phyloP scores from a whole-genome alignment of 23 red algal species.

The Gracilaria caudata region DNA sequence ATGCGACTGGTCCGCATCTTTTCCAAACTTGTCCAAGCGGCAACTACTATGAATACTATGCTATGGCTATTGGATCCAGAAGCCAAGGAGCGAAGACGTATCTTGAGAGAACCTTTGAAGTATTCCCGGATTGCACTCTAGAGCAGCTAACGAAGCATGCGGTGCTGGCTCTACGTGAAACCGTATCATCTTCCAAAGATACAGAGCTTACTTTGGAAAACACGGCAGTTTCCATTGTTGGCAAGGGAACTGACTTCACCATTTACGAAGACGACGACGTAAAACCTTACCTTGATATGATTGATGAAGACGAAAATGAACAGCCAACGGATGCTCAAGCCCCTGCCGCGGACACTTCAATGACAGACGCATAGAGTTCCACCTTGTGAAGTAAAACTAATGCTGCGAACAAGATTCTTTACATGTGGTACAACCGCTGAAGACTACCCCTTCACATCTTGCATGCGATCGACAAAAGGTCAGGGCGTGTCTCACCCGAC shows the following conservation, averaged over 20 bases:
- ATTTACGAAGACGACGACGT: slow-evolving; percentile 91
- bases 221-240: slow-evolving; percentile 86
- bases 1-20: slow-evolving; percentile 89
- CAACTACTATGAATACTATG: slow-evolving; percentile 90
- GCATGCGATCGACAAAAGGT: background rate
- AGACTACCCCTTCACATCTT: too few species aligned
- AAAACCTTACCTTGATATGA: slow-evolving; percentile 74
- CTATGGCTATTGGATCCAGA: slow-evolving; percentile 95
- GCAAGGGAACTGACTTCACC: slow-evolving; percentile 72
- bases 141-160: slow-evolving; percentile 87
- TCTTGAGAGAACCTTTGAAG: slow-evolving; percentile 82
- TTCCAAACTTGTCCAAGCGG: slow-evolving; percentile 96
- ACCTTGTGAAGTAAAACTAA: slow-evolving; percentile 15
- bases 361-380: slow-evolving; percentile 58
- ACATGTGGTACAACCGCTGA: background rate
- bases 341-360: slow-evolving; percentile 46
- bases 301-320: slow-evolving; percentile 59
- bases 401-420: background rate
- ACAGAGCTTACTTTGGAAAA: slow-evolving; percentile 89
- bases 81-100: slow-evolving; percentile 96
- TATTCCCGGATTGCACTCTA: slow-evolving; percentile 46
- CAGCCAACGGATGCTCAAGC: slow-evolving; percentile 34
- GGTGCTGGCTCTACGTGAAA: slow-evolving; percentile 88
- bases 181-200: slow-evolving; percentile 88
- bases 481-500: background rate